phyloP scores from a whole-genome alignment of 2,329 filamentous ascomycete species.

The Fusarium mangiferae region DNA sequence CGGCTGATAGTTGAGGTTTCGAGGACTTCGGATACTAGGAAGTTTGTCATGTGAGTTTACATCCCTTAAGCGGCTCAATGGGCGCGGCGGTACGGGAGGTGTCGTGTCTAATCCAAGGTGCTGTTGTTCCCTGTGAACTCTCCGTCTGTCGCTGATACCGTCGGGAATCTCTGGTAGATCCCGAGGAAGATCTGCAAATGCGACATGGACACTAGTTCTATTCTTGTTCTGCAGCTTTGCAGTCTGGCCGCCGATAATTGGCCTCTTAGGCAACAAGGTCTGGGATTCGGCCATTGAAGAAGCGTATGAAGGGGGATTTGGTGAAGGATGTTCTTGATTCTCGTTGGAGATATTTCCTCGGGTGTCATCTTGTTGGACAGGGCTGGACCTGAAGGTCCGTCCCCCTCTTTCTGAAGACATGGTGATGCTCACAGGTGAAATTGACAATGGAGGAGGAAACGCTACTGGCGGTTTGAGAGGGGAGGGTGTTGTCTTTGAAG shows the following conservation, averaged over 20 bases:
- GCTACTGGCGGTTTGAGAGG: conserved; percentile 29
- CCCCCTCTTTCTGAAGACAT: conserved; percentile 22
- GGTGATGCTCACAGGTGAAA: conserved; percentile 6
- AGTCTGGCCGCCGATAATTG: conserved; percentile 45
- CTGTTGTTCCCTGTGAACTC: conserved; percentile 46
- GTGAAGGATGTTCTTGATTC: conserved; percentile 5
- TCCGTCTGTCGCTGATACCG: conserved; percentile 55
- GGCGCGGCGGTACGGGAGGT: conserved; percentile 31
- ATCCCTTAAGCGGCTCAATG: conserved; percentile 37
- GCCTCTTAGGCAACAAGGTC: conserved; percentile 26
- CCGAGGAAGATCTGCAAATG: conserved; percentile 49
- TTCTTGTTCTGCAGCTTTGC: conserved; percentile 62
- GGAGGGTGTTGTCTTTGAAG: conserved; percentile 20
- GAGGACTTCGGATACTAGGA: conserved; percentile 56
- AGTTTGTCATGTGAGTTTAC: conserved; percentile 54
- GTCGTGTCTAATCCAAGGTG: conserved; percentile 31
- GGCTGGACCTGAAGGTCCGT: neutral
- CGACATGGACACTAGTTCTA: conserved; percentile 47
- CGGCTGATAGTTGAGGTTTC: conserved; percentile 59
- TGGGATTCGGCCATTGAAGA: conserved; percentile 19
- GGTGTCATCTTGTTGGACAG: conserved; percentile 12
- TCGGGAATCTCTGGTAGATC: conserved; percentile 63
- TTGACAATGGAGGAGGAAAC: conserved; percentile 21
- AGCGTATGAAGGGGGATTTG: conserved; percentile 21
- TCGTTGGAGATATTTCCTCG: neutral